These are phyloP conservation scores for Microbotryum scabiosae DNA, from an alignment of 1,284 basidiomycete species.

Conservation along the genomic window DNA sequence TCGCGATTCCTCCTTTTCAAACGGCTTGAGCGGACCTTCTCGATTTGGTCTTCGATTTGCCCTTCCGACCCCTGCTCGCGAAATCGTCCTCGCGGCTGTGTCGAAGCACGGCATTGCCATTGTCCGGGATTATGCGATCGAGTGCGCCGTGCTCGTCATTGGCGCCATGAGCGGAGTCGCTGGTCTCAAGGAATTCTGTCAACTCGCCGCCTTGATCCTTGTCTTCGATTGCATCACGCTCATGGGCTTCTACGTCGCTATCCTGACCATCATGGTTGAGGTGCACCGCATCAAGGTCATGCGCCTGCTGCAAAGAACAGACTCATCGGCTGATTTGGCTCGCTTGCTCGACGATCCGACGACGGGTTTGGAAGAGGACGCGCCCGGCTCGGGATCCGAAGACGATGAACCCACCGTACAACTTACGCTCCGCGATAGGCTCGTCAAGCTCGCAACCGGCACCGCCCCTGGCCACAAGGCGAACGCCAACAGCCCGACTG, in stretches of 20 bases:
- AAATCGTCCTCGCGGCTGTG: conserved; percentile 77
- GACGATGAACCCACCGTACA: conserved; percentile 14
- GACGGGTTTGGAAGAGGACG: conserved; percentile 27
- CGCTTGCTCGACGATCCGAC: conserved; percentile 34
- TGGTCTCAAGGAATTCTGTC: conserved; percentile 89
- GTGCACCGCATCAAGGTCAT: conserved; percentile 57
- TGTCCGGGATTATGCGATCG: conserved; percentile 84
- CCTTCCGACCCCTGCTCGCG: conserved; percentile 58
- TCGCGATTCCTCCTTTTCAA: conserved; percentile 4
- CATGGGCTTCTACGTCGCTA: conserved; percentile 80
- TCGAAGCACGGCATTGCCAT: conserved; percentile 70
- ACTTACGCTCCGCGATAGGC: conserved; percentile 24
- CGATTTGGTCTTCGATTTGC: conserved; percentile 44
- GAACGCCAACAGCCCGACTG: conserved; percentile 66
- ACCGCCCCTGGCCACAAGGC: conserved; percentile 33
- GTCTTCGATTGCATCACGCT: conserved; percentile 79
- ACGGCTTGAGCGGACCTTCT: conserved; percentile 20
- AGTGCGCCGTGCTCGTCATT: conserved; percentile 77
- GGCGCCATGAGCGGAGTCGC: conserved; percentile 82
- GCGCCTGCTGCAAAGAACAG: conserved; percentile 41
- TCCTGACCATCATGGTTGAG: conserved; percentile 91
- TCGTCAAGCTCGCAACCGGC: conserved; percentile 31
- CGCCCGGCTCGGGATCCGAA: conserved; percentile 27
- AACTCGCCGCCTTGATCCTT: conserved; percentile 78
- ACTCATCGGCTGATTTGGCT: conserved; percentile 34